These are phyloP conservation scores for Talaromyces marneffei DNA, from an alignment of 2,329 filamentous ascomycete species.

Conservation along the genomic window DNA sequence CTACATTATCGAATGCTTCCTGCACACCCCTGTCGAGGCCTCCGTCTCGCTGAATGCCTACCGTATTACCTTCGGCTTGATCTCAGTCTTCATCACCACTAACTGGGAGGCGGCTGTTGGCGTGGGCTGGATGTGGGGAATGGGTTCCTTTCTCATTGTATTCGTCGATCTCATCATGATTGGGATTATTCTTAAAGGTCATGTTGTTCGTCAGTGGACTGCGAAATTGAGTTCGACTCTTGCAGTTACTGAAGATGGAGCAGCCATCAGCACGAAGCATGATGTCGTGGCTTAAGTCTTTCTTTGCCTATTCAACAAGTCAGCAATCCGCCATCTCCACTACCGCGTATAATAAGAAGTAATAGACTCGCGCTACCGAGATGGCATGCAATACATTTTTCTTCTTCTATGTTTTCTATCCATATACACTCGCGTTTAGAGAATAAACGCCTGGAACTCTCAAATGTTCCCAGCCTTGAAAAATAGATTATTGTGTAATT, in stretches of 20 bases:
- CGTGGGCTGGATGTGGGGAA: conserved; percentile 11
- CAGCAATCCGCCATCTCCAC: not conserved
- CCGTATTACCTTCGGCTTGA: conserved; percentile 4
- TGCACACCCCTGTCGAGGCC: conserved; percentile 9
- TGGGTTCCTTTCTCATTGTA: conserved; percentile 5
- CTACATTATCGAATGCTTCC: conserved; percentile 11
- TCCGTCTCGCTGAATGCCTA: conserved; percentile 9
- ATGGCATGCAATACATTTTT: too few species aligned
- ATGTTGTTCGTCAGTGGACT: conserved; percentile 11
- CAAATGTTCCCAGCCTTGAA: too few species aligned
- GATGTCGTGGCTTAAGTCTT: conserved; percentile 1
- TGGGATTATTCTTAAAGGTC: conserved; percentile 8
- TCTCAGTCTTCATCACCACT: conserved; percentile 8
- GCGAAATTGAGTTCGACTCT: conserved; percentile 1
- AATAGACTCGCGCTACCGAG: too few species aligned
- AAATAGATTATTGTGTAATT: too few species aligned
- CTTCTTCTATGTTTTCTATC: too few species aligned
- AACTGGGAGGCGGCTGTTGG: conserved; percentile 6
- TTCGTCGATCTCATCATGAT: conserved; percentile 11
- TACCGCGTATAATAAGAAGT: too few species aligned
- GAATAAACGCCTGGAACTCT: too few species aligned
- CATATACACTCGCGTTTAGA: too few species aligned
- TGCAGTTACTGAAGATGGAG: conserved; percentile 13
- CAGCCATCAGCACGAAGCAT: conserved; percentile 16
- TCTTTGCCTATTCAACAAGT: not conserved